Conservation (phyloP, 2,329 filamentous ascomycete species). For the Pseudocercospora eumusae region DNA sequence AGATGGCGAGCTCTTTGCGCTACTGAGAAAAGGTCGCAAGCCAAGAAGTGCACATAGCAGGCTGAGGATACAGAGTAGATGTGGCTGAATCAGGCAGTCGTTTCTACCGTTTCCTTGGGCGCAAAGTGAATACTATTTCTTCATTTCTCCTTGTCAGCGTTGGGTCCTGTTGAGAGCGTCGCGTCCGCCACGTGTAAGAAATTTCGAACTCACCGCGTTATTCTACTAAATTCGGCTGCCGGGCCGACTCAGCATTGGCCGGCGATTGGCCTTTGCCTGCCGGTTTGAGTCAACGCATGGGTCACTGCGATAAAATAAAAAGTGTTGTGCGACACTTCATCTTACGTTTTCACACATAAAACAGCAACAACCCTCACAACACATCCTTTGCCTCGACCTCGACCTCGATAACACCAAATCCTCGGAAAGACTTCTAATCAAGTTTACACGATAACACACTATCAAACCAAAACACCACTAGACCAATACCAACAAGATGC, state of each 20-base stretch:
- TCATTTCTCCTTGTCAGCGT: neutral
- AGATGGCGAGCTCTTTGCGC: neutral
- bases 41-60: neutral
- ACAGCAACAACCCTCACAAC: neutral
- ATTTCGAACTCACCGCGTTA: constrained; percentile 3
- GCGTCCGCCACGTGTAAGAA: constrained; percentile 4
- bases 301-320: neutral
- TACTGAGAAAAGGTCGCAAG: constrained; percentile 4
- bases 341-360: neutral
- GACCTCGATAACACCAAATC: neutral
- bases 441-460: neutral
- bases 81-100: constrained; percentile 15
- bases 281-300: constrained; percentile 10
- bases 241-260: neutral
- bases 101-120: neutral
- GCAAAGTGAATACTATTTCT: neutral
- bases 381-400: neutral
- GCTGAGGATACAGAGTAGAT: constrained; percentile 11
- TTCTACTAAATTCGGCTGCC: constrained; percentile 2
- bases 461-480: neutral
- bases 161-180: neutral
- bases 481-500: neutral
- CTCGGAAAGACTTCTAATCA: neutral
- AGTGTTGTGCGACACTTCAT: constrained; percentile 7
- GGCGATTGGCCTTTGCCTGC: neutral